phyloP scores from a whole-genome alignment of 257 asterid species.

The Rehmannia glutinosa region DNA sequence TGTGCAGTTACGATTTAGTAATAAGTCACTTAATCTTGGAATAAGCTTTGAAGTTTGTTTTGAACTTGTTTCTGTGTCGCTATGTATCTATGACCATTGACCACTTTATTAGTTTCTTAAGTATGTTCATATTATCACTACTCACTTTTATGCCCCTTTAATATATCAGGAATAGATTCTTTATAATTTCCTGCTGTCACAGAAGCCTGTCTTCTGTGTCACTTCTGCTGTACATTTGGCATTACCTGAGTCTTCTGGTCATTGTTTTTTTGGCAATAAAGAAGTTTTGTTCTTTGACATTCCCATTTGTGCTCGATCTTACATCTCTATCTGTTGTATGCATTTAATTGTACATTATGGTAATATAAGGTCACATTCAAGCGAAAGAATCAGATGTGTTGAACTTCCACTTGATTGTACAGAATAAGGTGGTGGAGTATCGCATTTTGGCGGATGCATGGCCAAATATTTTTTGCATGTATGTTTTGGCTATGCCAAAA shows the following conservation, averaged over 20 bases:
- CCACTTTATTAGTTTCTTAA: neutral
- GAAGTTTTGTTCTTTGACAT: constrained; percentile 4
- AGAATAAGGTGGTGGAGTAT: constrained; percentile 4
- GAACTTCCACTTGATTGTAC: neutral
- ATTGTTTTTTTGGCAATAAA: constrained; percentile 1
- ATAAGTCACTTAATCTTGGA: constrained; percentile 1
- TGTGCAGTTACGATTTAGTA: neutral
- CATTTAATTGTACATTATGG: neutral
- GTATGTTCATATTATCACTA: neutral
- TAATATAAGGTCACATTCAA: neutral
- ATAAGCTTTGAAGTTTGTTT: neutral
- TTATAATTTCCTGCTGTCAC: neutral
- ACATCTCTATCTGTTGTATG: neutral
- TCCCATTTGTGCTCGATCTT: neutral
- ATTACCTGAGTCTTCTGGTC: neutral
- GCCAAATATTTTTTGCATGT: neutral
- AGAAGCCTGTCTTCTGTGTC: neutral
- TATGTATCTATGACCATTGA: neutral
- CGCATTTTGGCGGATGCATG: constrained; percentile 1
- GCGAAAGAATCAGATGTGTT: neutral
- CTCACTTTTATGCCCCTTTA: neutral
- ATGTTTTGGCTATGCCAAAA: neutral
- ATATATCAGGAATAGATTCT: neutral
- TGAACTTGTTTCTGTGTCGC: neutral
- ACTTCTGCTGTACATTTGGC: neutral